Evolutionary conservation across 2,329 filamentous ascomycete genomes (phyloP), one percentile per base, ranked within the genome.

Genomic region (Sordariomycetes sp.): DNA sequence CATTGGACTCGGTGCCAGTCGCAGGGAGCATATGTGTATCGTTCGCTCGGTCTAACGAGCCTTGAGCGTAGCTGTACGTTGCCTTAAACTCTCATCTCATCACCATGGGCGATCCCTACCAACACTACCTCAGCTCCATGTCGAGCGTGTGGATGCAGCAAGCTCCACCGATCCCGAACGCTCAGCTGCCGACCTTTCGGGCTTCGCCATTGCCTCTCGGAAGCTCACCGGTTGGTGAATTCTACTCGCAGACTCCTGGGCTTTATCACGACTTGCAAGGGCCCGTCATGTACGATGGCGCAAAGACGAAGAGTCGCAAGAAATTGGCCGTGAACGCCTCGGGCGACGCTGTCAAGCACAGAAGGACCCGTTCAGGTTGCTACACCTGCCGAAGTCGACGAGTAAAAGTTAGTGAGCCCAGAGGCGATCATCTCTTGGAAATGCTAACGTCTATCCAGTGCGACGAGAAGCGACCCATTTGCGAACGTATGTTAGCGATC

Each of bases 341-440:
- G 11, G 25, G 8, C 16, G 56, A 93, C 41, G 80, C 83, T 50
- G 82, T 93, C 45, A 96, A 96, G 59, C 90, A 96, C 55, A 82
- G 88, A 41, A 78, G 92, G 46, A 96, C 92, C 28, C 74, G 92
- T 47, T 95, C 87, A 42, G 92, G 92, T 19, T 98, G 92, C 61
- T 95, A 70, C 44, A 96, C 88, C 30, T 98, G 92, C 58, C 75
- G 92, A 39, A 81, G 80, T 48, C 75, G 92, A 45, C 76, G 92
- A 55, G 88, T 96, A 33, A 96, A 82, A 69, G 77, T 79, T 63
- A 43, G 51, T n/a, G 25, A 26, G 5, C 34, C 12, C 26, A 27
- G 48, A 39, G 46, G 27, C 14, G 21, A 19, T n/a, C 18, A 40
- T 4, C 4, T 33, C n/a, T 20, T 28, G 25, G 14, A 28, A 29